phyloP scores from a whole-genome alignment of 306 rosid species.

The Carpinus viminea region DNA sequence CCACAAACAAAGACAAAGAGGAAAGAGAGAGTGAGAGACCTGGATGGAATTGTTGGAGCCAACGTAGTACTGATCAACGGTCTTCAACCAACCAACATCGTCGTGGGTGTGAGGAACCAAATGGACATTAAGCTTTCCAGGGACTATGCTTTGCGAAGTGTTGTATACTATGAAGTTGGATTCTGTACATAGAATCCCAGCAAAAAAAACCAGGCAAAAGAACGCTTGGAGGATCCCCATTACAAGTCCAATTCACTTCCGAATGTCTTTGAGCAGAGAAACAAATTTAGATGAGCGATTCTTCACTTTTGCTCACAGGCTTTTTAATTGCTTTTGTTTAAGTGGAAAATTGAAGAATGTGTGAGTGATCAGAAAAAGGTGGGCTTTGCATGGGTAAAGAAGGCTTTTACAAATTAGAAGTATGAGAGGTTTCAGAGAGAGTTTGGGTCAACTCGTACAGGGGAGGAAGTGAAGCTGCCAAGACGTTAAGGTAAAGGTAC shows the following conservation, averaged over 20 bases:
- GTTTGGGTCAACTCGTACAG: neutral
- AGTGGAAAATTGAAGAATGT: too few species aligned
- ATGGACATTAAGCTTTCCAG: slow-evolving; percentile 53
- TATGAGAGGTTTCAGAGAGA: neutral
- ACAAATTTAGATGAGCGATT: neutral
- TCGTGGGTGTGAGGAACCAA: slow-evolving; percentile 61
- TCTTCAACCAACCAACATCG: slow-evolving; percentile 66
- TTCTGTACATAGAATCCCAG: slow-evolving; percentile 3
- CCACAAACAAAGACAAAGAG: neutral
- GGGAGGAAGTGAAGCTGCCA: neutral
- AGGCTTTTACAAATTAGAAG: neutral
- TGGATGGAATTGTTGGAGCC: slow-evolving; percentile 63
- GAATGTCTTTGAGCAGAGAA: neutral
- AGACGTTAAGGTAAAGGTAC: too few species aligned
- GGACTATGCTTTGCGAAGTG: slow-evolving; percentile 39
- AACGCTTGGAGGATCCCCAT: slow-evolving; percentile 9
- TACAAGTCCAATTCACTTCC: neutral
- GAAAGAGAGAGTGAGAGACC: slow-evolving; percentile 16
- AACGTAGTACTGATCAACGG: slow-evolving; percentile 62
- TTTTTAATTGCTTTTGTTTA: neutral
- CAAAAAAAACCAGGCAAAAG: neutral
- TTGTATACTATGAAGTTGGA: slow-evolving; percentile 43
- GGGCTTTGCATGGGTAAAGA: neutral
- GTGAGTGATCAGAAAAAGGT: neutral
- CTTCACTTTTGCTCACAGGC: neutral